These are phyloP conservation scores for Amauroascus verrucosus DNA, from an alignment of 2,329 filamentous ascomycete species.

Conservation along the genomic window DNA sequence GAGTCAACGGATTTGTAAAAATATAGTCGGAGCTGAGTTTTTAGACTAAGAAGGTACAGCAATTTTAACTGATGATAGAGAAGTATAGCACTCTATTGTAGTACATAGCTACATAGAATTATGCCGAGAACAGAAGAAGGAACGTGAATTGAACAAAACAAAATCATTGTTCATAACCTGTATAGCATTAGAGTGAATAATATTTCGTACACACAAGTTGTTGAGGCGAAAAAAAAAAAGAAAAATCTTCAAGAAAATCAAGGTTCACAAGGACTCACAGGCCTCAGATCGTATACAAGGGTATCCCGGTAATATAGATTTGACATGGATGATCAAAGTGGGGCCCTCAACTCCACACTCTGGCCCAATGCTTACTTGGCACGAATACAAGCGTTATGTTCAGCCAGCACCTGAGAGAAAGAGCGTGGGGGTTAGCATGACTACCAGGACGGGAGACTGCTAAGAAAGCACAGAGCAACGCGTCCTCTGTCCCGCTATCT, in stretches of 20 bases:
- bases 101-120: too few species aligned
- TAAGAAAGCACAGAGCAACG: too few species aligned
- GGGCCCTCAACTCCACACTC: neutral
- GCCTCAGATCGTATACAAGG: constrained; percentile 1
- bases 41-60: neutral
- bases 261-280: constrained; percentile 1
- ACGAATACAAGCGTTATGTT: constrained; percentile 7
- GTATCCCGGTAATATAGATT: neutral
- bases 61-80: too few species aligned
- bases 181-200: neutral
- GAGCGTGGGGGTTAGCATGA: constrained; percentile 1
- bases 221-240: too few species aligned
- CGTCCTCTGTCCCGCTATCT: neutral
- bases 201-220: neutral
- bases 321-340: constrained; percentile 3
- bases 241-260: constrained; percentile 1
- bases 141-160: neutral
- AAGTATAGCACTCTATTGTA: too few species aligned
- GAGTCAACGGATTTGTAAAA: neutral
- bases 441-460: neutral
- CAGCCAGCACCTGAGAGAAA: neutral
- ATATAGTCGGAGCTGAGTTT: neutral
- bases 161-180: neutral
- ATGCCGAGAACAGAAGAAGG: too few species aligned
- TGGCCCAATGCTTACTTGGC: constrained; percentile 5